Evolutionary conservation across 1,284 basidiomycete genomes (phyloP).

Genomic region (Ganoderma multipileum): DNA sequence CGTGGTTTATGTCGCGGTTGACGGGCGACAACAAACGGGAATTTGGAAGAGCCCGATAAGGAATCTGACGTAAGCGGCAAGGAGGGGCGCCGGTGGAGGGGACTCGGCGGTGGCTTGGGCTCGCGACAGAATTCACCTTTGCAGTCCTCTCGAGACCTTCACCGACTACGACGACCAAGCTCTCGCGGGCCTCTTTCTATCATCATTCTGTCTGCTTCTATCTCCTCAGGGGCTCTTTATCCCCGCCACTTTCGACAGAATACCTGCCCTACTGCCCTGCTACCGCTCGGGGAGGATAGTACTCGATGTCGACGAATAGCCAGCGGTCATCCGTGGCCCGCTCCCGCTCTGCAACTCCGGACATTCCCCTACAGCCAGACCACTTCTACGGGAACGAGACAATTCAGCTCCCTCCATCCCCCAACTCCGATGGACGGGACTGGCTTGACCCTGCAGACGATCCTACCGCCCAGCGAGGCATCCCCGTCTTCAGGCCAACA

Average conservation of each 20-base stretch:
- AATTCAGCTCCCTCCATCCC: conserved; percentile 60
- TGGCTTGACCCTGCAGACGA: conserved; percentile 85
- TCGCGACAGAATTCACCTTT: conserved; percentile 8
- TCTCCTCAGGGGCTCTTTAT: background rate
- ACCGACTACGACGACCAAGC: background rate
- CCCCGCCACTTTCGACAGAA: conserved; percentile 3
- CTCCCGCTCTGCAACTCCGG: conserved; percentile 60
- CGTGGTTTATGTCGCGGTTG: background rate
- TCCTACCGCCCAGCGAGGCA: conserved; percentile 84
- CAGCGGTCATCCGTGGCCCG: conserved; percentile 57
- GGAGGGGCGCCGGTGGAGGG: background rate
- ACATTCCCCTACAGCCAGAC: conserved; percentile 69
- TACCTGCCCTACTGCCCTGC: background rate
- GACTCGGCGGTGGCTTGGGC: conserved; percentile 2
- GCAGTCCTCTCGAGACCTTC: conserved; percentile 5
- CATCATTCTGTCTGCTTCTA: conserved; percentile 8
- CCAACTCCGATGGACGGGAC: conserved; percentile 61
- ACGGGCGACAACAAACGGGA: background rate
- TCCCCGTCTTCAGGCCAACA: conserved; percentile 92
- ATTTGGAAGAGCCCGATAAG: background rate
- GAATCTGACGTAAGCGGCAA: conserved; percentile 1
- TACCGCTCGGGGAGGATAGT: background rate
- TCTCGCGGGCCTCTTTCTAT: conserved; percentile 4
- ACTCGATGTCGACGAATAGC: conserved; percentile 35
- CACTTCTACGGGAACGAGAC: conserved; percentile 76